Evolutionary conservation across 2,329 filamentous ascomycete genomes (phyloP).

Genomic region (Fusarium xyrophilum): DNA sequence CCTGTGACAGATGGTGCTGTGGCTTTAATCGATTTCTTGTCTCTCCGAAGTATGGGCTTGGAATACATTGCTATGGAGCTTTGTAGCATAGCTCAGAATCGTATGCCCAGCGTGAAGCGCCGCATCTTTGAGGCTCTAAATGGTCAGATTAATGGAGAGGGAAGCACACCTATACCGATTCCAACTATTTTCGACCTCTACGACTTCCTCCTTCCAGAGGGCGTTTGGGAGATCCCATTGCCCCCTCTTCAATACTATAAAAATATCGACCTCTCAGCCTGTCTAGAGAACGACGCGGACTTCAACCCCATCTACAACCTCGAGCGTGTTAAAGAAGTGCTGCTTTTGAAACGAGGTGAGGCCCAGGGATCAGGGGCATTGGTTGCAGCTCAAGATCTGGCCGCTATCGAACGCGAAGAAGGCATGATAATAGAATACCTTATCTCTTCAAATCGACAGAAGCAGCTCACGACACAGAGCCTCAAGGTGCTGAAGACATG

Average conservation of each 20-base stretch:
- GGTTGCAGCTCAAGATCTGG: constrained; percentile 57
- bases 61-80: constrained; percentile 89
- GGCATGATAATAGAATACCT: constrained; percentile 66
- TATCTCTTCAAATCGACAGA: constrained; percentile 67
- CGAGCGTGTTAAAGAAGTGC: constrained; percentile 73
- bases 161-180: constrained; percentile 70
- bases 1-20: constrained; percentile 70
- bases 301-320: constrained; percentile 69
- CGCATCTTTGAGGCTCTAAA: constrained; percentile 76
- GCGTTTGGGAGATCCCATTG: constrained; percentile 57
- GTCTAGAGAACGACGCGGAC: constrained; percentile 66
- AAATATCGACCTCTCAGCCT: constrained; percentile 72
- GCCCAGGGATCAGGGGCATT: constrained; percentile 58
- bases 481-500: constrained; percentile 79
- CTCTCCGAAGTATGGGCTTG: constrained; percentile 76
- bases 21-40: constrained; percentile 78
- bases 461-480: constrained; percentile 63
- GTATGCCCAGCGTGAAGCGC: constrained; percentile 73
- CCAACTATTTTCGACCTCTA: constrained; percentile 89
- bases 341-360: constrained; percentile 73
- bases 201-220: constrained; percentile 75
- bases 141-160: constrained; percentile 73
- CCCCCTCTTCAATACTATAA: constrained; percentile 66
- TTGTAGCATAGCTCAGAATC: constrained; percentile 74
- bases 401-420: constrained; percentile 64